A percentile compares a stretch with the other conserved stretches of the same genome.
phyloP scores from a whole-genome alignment of 768 basidiomycete species.

The Leccinum uliginosum region DNA sequence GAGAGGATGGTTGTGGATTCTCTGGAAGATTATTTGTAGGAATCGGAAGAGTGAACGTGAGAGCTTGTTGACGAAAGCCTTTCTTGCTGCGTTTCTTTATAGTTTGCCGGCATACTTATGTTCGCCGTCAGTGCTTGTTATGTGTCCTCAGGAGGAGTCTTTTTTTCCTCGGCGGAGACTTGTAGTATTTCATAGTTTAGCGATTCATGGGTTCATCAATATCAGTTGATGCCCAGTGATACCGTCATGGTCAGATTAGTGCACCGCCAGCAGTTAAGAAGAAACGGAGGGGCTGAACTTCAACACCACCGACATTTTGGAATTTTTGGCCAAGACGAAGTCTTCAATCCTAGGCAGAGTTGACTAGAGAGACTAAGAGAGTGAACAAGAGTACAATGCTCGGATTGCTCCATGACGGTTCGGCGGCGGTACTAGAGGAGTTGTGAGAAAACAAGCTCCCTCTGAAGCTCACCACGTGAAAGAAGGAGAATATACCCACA shows the following conservation, averaged over 20 bases:
- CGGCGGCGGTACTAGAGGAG: too few relatives aligned
- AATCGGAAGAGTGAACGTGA: not conserved
- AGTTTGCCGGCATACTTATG: too few relatives aligned
- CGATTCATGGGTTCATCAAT: not conserved
- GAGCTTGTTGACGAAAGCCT: not conserved
- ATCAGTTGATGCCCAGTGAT: not conserved
- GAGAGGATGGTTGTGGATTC: constrained; percentile 24
- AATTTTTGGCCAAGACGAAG: too few relatives aligned
- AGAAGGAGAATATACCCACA: too few relatives aligned
- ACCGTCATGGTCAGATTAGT: not conserved
- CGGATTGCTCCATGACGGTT: too few relatives aligned
- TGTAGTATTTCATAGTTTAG: constrained; percentile 2
- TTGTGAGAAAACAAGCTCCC: too few relatives aligned
- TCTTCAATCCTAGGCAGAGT: too few relatives aligned
- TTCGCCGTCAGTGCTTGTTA: constrained; percentile 1
- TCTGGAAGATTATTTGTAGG: not conserved
- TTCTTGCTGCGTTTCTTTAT: not conserved
- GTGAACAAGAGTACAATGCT: too few relatives aligned
- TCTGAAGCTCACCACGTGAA: too few relatives aligned
- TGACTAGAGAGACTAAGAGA: too few relatives aligned
- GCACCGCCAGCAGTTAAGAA: not conserved
- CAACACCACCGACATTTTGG: too few relatives aligned
- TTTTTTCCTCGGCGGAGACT: not conserved
- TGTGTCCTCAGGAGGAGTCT: not conserved
- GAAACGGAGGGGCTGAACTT: too few relatives aligned